Evolutionary conservation across 2,329 filamentous ascomycete genomes (phyloP).

Genomic region (Fusarium aywerte): DNA sequence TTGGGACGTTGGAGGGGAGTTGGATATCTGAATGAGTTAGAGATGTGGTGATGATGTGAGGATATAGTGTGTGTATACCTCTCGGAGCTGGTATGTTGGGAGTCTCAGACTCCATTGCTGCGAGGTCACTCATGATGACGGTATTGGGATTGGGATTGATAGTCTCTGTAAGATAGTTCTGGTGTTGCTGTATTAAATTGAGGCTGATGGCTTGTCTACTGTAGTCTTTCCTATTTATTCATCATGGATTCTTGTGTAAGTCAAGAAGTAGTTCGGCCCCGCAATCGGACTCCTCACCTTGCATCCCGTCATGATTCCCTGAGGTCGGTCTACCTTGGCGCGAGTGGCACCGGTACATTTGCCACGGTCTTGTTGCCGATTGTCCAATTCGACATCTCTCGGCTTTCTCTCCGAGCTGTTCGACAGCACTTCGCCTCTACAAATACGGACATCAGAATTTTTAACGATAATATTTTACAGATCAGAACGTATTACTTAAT

Average conservation of each 20-base stretch:
- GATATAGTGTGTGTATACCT: conserved; percentile 21
- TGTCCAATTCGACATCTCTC: background rate
- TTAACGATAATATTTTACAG: background rate
- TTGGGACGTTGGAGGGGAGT: conserved; percentile 30
- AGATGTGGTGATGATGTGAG: background rate
- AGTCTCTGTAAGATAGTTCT: background rate
- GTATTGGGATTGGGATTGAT: background rate
- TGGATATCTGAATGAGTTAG: conserved; percentile 15
- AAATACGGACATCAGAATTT: background rate
- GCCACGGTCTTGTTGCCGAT: conserved; percentile 19
- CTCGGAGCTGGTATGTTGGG: conserved; percentile 42
- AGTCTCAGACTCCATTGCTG: conserved; percentile 45
- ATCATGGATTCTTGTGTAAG: conserved; percentile 11
- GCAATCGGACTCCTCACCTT: conserved; percentile 36
- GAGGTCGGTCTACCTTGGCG: conserved; percentile 32
- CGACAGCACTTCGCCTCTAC: background rate
- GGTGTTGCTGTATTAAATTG: background rate
- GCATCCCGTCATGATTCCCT: conserved; percentile 12
- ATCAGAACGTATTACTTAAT: no score
- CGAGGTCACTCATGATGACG: conserved; percentile 42
- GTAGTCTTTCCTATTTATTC: background rate
- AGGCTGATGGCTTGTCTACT: background rate
- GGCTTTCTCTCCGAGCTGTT: conserved; percentile 22
- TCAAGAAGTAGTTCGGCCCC: conserved; percentile 7
- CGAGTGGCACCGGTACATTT: conserved; percentile 14